phyloP scores from a whole-genome alignment of 257 asterid species.

The Oldenlandia corymbosa region DNA sequence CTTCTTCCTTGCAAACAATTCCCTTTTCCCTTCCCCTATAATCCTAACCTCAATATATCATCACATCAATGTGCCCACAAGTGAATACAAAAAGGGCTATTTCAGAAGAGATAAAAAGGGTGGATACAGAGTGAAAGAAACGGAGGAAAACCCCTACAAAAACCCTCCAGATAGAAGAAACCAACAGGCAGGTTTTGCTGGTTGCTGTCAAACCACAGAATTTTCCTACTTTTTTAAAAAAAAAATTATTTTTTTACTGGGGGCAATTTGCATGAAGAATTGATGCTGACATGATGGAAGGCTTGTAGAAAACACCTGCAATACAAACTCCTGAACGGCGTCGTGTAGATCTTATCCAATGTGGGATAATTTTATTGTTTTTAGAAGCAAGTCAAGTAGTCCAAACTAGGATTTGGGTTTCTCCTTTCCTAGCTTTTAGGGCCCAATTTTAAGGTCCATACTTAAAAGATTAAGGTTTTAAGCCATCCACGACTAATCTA shows the following conservation, averaged over 20 bases:
- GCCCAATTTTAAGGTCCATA: no score
- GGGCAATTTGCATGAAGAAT: neutral
- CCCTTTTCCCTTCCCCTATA: neutral
- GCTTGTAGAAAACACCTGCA: no score
- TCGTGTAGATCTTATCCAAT: no score
- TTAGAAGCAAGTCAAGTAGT: no score
- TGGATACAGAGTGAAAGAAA: neutral
- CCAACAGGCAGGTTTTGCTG: slow-evolving; percentile 26
- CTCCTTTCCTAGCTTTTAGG: no score
- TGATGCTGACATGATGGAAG: no score
- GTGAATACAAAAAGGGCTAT: neutral
- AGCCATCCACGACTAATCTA: no score
- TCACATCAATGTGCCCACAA: neutral
- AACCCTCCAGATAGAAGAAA: slow-evolving; percentile 29
- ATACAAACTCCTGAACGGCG: no score
- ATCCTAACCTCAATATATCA: neutral
- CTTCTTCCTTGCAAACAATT: neutral
- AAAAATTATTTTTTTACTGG: no score
- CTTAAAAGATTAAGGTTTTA: no score
- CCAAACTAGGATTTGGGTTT: no score
- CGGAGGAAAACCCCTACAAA: slow-evolving; percentile 39
- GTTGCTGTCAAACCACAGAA: neutral
- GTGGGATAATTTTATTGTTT: no score
- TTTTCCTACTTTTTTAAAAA: neutral
- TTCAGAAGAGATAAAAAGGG: neutral